phyloP scores from a whole-genome alignment of 2,329 filamentous ascomycete genomes.

The Diplocarpon mali region DNA sequence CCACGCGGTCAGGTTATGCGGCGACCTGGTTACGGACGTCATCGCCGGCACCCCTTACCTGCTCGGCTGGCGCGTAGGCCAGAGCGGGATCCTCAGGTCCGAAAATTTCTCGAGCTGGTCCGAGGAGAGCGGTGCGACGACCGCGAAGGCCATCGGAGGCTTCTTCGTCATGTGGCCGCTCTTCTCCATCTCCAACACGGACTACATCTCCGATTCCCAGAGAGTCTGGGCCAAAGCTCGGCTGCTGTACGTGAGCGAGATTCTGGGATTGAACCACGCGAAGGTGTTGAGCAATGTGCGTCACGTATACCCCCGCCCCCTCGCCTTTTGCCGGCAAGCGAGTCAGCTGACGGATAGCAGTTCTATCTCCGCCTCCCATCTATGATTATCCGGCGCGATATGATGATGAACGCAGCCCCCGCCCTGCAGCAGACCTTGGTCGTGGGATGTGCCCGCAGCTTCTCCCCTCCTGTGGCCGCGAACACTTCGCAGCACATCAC shows the following conservation, averaged over 20 bases:
- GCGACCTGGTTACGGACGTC: constrained; percentile 45
- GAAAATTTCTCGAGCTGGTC: constrained; percentile 35
- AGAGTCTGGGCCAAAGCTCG: constrained; percentile 43
- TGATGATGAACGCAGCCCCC: constrained; percentile 15
- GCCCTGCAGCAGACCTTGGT: constrained; percentile 8
- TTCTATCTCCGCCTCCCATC: constrained; percentile 48
- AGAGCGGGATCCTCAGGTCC: constrained; percentile 26
- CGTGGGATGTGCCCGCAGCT: constrained; percentile 2
- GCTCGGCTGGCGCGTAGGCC: constrained; percentile 45
- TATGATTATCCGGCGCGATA: constrained; percentile 41
- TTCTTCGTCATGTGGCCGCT: constrained; percentile 51
- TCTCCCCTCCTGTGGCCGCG: constrained; percentile 7
- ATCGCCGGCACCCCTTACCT: constrained; percentile 51
- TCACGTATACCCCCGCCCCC: constrained; percentile 1
- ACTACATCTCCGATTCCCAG: constrained; percentile 49
- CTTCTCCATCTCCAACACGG: constrained; percentile 41
- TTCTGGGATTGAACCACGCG: constrained; percentile 47
- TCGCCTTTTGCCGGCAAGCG: background rate
- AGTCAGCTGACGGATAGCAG: constrained; percentile 25
- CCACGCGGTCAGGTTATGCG: constrained; percentile 38
- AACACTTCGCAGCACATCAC: constrained; percentile 4
- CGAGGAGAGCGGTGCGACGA: constrained; percentile 34
- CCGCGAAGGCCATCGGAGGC: constrained; percentile 42
- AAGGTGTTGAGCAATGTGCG: constrained; percentile 43
- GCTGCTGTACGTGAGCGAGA: constrained; percentile 41